These are phyloP conservation scores for Rubroboletus pulcherrimus DNA, from an alignment of 768 basidiomycete genomes.

Conservation along the genomic window DNA sequence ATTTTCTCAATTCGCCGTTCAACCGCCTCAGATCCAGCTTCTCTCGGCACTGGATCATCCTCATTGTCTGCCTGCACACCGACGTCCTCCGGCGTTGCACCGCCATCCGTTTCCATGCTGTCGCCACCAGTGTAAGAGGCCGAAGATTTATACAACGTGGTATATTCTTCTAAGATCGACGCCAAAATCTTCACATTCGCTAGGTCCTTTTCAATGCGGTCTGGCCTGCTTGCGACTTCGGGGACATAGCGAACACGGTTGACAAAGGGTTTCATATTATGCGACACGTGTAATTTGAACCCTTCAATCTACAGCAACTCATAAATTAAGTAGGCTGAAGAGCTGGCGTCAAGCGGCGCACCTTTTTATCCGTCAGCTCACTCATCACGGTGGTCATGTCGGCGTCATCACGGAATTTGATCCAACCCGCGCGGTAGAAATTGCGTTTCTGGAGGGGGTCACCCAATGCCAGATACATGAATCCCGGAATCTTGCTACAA, in stretches of 20 bases:
- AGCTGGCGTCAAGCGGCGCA: constrained; percentile 26
- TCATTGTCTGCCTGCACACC: constrained; percentile 36
- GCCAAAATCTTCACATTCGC: constrained; percentile 72
- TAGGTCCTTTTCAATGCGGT: constrained; percentile 78
- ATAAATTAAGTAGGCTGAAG: constrained; percentile 3
- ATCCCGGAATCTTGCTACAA: constrained; percentile 74
- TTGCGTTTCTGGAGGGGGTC: constrained; percentile 91
- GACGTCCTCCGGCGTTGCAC: constrained; percentile 28
- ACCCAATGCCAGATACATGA: constrained; percentile 83
- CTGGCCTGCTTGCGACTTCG: constrained; percentile 74
- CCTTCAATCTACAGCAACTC: constrained; percentile 70
- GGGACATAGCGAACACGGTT: constrained; percentile 79
- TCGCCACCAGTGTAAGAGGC: constrained; percentile 17
- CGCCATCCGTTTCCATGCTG: constrained; percentile 27
- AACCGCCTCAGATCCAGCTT: constrained; percentile 72
- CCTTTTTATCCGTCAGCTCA: constrained; percentile 84
- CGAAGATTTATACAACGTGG: constrained; percentile 43
- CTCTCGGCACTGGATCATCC: constrained; percentile 52
- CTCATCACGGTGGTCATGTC: constrained; percentile 73
- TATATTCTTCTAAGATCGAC: constrained; percentile 68
- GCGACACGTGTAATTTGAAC: constrained; percentile 89
- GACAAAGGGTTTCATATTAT: constrained; percentile 72
- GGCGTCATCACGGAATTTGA: constrained; percentile 79
- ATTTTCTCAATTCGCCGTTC: constrained; percentile 79
- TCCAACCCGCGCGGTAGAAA: constrained; percentile 94